Evolutionary conservation across 345 rosid species (phyloP), one percentile per base, ranked within the genome.

Genomic region (Populus alba): DNA sequence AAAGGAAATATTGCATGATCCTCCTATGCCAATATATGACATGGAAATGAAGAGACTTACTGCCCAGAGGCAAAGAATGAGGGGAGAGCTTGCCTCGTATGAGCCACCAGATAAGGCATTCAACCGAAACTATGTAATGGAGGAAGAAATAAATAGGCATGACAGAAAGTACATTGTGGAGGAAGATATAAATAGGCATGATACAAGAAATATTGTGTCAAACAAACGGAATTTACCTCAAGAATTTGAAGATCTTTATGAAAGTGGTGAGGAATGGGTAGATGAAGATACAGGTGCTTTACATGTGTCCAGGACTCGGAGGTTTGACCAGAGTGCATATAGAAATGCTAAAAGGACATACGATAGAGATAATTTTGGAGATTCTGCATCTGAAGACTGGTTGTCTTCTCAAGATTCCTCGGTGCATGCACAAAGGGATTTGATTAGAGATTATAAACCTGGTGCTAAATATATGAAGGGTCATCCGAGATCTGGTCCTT

Each of bases 251-350:
- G 85, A 83, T 72, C 80, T 49, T 35, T 86, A 77, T 79, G 88
- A 82, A 27, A 78, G 47, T 76, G 79, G 82, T 1, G 88, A 83
- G 68, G 85, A 84, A 79, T 81, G 82, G 89, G 80, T 81, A 43
- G 79, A 83, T 70, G 87, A 78, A 79, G 87, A 85, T 65, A 78
- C 47, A 74, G 75, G 68, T 75, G 80, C 43, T 66, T 68, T 74
- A 68, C 81, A 75, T 81, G 77, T 68, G 25, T 75, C 85, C 18
- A 78, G 79, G 73, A 73, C 78, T 72, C 76, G 65, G 59, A 79
- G 79, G 66, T 77, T 81, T 74, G 75, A 83, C 77, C 75, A 66
- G 39, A 75, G 70, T 78, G 84, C 79, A 75, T 78, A 79, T 77
- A 78, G 85, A 83, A 83, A 81, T 61, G 73, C 43, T 75, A 79